Evolutionary conservation across 345 rosid species (phyloP).

Genomic region (Eucalyptus melliodora): DNA sequence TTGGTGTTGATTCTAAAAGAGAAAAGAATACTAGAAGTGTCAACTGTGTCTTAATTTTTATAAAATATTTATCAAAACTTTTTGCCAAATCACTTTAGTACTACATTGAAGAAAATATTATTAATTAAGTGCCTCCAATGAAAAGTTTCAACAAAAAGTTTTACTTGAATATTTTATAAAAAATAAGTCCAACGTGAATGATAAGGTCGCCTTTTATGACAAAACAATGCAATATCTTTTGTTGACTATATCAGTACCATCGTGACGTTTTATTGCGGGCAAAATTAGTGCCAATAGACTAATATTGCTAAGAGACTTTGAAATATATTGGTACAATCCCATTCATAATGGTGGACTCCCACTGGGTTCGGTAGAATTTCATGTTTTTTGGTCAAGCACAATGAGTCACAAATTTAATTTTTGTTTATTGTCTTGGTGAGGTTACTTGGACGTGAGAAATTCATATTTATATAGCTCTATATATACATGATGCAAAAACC

Average conservation of each 20-base stretch:
- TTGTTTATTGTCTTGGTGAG: too few species aligned
- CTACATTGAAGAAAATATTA: accelerated
- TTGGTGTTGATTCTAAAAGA: accelerated
- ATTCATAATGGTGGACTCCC: background rate
- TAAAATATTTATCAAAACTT: too few species aligned
- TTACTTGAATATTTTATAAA: accelerated
- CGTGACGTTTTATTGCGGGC: background rate
- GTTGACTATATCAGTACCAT: background rate
- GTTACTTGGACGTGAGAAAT: too few species aligned
- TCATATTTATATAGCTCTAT: accelerated
- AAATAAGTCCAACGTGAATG: accelerated
- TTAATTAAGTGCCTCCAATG: accelerated
- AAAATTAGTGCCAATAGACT: background rate
- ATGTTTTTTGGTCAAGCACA: accelerated
- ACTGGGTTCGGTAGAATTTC: background rate
- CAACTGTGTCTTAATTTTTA: accelerated
- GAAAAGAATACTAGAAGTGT: accelerated
- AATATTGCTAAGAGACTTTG: accelerated
- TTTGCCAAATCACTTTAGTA: accelerated
- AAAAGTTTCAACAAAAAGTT: accelerated
- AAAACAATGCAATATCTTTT: accelerated
- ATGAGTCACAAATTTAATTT: too few species aligned
- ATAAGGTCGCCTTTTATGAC: background rate
- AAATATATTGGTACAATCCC: background rate
- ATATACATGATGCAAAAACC: accelerated